Evolutionary conservation across 768 basidiomycete species (phyloP).

Genomic region (Naganishia vaughanmartiniae): DNA sequence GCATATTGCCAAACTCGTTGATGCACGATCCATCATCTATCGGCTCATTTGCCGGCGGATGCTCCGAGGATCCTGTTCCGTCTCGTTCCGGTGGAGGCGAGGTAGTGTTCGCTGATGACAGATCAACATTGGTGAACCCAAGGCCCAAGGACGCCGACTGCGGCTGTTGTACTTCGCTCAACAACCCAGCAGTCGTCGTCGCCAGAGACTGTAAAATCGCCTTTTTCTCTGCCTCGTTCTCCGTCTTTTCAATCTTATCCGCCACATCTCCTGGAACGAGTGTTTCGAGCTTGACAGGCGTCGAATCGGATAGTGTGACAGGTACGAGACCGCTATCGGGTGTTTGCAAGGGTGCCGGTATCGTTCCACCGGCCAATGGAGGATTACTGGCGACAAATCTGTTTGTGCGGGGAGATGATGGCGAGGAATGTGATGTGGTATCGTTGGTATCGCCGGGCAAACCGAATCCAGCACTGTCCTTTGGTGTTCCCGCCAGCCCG

Average conservation of each 20-base stretch:
- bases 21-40: conserved; percentile 13
- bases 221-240: not conserved
- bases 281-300: conserved; percentile 16
- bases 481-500: conserved; percentile 13
- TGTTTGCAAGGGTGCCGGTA: not conserved
- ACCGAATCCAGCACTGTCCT: not conserved
- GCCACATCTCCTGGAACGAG: conserved; percentile 11
- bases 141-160: not conserved
- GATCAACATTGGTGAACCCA: conserved; percentile 12
- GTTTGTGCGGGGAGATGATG: not conserved
- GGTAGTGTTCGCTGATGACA: not conserved
- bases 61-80: not conserved
- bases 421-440: not conserved
- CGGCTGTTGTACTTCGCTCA: not conserved
- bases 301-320: conserved; percentile 6
- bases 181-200: too few relatives aligned
- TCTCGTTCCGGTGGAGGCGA: not conserved
- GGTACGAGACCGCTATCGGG: conserved; percentile 17
- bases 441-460: not conserved
- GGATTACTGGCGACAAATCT: too few relatives aligned
- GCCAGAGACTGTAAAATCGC: conserved; percentile 1
- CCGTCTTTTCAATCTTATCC: conserved; percentile 5
- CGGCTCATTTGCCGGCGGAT: not conserved
- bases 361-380: not conserved
- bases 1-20: conserved; percentile 23